These are phyloP conservation scores for Cotoneaster glaucophyllus DNA, from an alignment of 306 rosid species.

Conservation along the genomic window DNA sequence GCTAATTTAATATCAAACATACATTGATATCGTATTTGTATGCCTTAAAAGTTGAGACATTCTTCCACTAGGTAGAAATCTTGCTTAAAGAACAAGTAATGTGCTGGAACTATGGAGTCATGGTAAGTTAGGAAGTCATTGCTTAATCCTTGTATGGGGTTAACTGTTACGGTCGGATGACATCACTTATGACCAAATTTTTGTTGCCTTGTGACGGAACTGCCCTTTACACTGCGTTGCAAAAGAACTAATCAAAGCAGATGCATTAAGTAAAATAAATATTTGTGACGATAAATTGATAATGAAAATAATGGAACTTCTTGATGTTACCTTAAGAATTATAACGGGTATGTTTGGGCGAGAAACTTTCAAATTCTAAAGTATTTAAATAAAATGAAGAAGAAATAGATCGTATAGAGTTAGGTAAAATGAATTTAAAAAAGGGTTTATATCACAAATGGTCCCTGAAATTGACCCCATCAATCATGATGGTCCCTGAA, in stretches of 20 bases:
- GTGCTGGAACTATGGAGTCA: neutral
- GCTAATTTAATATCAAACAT: no score
- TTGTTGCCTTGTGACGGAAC: neutral
- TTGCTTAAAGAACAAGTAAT: neutral
- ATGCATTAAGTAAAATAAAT: neutral
- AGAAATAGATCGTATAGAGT: no score
- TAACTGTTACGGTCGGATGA: neutral
- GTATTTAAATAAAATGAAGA: neutral
- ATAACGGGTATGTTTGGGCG: neutral
- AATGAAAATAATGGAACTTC: neutral
- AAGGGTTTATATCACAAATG: no score
- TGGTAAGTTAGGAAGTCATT: neutral
- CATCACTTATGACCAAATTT: conserved; percentile 1
- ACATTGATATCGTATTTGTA: neutral
- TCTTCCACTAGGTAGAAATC: neutral
- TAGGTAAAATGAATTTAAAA: no score
- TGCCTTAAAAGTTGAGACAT: neutral
- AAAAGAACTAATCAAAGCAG: neutral
- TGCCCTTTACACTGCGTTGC: neutral
- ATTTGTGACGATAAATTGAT: neutral
- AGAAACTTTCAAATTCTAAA: no score
- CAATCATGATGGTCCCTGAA: no score
- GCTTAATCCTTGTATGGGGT: neutral
- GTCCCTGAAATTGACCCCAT: no score
- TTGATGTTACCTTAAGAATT: no score